Percentiles rank a stretch among this genome's conserved stretches.
Conservation (phyloP, 768 basidiomycete species). For the Hericium erinaceus region DNA sequence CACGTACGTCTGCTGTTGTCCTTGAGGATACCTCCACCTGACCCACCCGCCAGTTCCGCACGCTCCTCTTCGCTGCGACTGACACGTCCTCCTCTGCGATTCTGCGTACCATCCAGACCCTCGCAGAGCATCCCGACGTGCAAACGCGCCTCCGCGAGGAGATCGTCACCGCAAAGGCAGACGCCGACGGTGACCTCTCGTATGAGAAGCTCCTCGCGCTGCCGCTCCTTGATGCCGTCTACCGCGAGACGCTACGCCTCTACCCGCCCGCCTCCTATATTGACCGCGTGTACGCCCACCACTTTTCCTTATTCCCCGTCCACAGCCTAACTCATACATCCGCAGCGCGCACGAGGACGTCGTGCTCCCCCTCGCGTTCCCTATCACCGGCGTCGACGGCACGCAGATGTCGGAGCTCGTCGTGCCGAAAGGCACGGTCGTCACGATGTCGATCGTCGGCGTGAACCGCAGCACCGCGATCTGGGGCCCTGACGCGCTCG, state of each 20-base stretch:
- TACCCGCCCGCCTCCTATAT: not conserved
- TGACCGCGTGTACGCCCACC: not conserved
- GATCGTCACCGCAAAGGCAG: not conserved
- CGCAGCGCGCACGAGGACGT: not conserved
- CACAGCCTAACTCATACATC: not conserved
- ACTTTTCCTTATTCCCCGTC: not conserved
- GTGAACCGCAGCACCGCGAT: conserved; percentile 17
- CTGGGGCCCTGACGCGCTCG: conserved; percentile 10
- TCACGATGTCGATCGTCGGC: conserved; percentile 19
- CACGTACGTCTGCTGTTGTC: not conserved
- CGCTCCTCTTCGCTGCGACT: not conserved
- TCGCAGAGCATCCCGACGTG: not conserved
- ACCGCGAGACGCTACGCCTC: not conserved
- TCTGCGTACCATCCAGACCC: not conserved
- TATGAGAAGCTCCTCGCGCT: not conserved
- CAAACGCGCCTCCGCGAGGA: not conserved
- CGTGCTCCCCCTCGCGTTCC: not conserved
- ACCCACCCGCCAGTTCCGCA: not conserved
- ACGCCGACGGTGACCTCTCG: not conserved
- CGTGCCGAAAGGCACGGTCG: conserved; percentile 12
- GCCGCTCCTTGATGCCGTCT: not conserved
- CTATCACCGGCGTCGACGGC: conserved; percentile 1
- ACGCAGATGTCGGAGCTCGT: not conserved
- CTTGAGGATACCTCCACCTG: not conserved
- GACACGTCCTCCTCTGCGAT: not conserved